Evolutionary conservation across 805 yeast species (phyloP).

Genomic region (Schwanniomyces sp.): DNA sequence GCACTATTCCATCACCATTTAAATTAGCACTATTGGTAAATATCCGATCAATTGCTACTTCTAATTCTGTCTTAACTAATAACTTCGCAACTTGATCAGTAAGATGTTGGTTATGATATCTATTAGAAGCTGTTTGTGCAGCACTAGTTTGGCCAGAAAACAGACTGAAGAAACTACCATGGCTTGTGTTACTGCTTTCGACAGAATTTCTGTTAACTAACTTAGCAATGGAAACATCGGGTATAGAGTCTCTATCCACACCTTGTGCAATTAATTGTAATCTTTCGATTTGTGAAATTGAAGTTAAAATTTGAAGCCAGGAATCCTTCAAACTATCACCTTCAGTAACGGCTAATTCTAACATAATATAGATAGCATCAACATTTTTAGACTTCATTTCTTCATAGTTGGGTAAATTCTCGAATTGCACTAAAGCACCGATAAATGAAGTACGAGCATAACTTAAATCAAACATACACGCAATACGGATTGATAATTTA

Average conservation of each 20-base stretch:
- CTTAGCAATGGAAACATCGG: slow-evolving; percentile 81
- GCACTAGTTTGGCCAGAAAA: slow-evolving; percentile 53
- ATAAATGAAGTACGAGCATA: slow-evolving; percentile 88
- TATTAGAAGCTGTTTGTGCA: slow-evolving; percentile 66
- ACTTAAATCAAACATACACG: slow-evolving; percentile 80
- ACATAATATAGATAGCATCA: slow-evolving; percentile 69
- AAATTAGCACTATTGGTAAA: slow-evolving; percentile 80
- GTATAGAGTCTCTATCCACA: slow-evolving; percentile 76
- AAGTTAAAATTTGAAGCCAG: slow-evolving; percentile 81
- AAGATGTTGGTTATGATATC: slow-evolving; percentile 70
- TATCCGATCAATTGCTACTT: slow-evolving; percentile 81
- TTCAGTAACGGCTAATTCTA: slow-evolving; percentile 75
- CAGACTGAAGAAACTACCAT: slow-evolving; percentile 53
- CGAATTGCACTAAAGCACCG: slow-evolving; percentile 85
- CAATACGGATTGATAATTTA: slow-evolving; percentile 74
- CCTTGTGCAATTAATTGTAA: slow-evolving; percentile 87
- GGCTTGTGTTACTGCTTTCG: slow-evolving; percentile 47
- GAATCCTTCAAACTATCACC: slow-evolving; percentile 70
- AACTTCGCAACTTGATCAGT: slow-evolving; percentile 56
- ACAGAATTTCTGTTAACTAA: slow-evolving; percentile 53
- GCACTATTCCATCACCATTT: slow-evolving; percentile 80
- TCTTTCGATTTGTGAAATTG: slow-evolving; percentile 89
- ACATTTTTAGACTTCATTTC: slow-evolving; percentile 80
- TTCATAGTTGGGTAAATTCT: slow-evolving; percentile 73
- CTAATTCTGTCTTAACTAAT: slow-evolving; percentile 65